Percentiles rank a stretch among this genome's conserved stretches.
phyloP scores from a whole-genome alignment of 495 filamentous ascomycete species.

The Daldinia concentrica region DNA sequence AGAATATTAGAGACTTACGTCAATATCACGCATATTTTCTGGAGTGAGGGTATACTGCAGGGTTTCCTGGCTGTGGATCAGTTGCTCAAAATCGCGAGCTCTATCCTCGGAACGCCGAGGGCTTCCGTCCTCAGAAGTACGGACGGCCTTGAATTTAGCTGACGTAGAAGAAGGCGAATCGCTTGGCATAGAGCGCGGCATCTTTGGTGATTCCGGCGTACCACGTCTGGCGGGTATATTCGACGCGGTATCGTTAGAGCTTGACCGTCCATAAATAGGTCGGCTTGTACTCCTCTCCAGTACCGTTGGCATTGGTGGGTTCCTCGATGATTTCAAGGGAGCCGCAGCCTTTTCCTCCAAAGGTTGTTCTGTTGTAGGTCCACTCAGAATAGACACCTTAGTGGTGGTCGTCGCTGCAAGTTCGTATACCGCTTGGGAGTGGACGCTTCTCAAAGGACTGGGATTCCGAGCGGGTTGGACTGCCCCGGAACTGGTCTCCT shows the following conservation, averaged over 20 bases:
- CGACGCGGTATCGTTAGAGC: conserved; percentile 23
- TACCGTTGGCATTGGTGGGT: conserved; percentile 46
- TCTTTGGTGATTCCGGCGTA: conserved; percentile 42
- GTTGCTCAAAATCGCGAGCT: conserved; percentile 75
- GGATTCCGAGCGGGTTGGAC: conserved; percentile 37
- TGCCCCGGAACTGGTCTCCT: conserved; percentile 14
- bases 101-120: conserved; percentile 52
- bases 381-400: conserved; percentile 50
- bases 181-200: conserved; percentile 31
- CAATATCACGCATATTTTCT: conserved; percentile 84
- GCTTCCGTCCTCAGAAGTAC: conserved; percentile 62
- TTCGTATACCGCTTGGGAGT: conserved; percentile 29
- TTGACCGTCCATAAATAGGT: conserved; percentile 37
- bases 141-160: conserved; percentile 56
- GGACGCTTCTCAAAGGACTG: conserved; percentile 37
- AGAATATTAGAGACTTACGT: conserved; percentile 62
- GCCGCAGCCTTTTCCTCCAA: conserved; percentile 46
- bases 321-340: conserved; percentile 38
- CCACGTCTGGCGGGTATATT: conserved; percentile 24
- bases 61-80: conserved; percentile 90
- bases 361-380: conserved; percentile 35
- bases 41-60: conserved; percentile 95
- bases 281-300: conserved; percentile 54
- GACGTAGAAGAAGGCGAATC: conserved; percentile 53
- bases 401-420: conserved; percentile 46